Conservation (phyloP, 2,329 filamentous ascomycete genomes). For the Xylariaceae sp. region DNA sequence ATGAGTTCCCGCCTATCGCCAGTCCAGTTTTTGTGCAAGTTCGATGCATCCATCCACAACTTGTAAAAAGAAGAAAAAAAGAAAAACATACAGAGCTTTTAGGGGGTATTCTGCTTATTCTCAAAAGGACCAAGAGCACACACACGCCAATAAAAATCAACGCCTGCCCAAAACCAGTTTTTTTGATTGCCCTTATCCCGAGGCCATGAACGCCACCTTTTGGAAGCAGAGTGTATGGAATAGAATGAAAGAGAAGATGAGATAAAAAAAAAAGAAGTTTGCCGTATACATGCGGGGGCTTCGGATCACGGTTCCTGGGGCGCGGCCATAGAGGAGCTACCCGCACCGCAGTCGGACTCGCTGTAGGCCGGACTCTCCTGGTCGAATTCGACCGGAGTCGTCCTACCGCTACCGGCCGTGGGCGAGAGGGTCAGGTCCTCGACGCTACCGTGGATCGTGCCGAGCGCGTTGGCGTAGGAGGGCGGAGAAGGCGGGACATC, state of each 20-base stretch:
- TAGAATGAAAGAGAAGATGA: background rate
- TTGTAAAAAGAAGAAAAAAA: too few relatives aligned
- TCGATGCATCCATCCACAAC: too few relatives aligned
- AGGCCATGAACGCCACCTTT: background rate
- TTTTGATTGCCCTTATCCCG: background rate
- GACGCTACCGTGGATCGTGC: conserved; percentile 7
- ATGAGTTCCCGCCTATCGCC: too few relatives aligned
- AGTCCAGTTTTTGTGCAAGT: too few relatives aligned
- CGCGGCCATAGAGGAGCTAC: too few relatives aligned
- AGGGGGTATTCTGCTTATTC: too few relatives aligned
- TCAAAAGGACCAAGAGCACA: too few relatives aligned
- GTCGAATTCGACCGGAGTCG: background rate
- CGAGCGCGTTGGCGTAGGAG: conserved; percentile 9
- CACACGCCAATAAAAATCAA: too few relatives aligned
- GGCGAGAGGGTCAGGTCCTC: conserved; percentile 11
- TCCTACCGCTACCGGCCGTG: background rate
- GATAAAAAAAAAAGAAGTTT: background rate
- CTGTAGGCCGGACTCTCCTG: conserved; percentile 4
- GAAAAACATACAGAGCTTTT: too few relatives aligned
- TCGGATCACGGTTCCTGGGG: too few relatives aligned
- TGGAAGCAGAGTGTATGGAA: too few relatives aligned
- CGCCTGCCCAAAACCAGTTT: too few relatives aligned
- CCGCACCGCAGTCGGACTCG: background rate
- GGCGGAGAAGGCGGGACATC: conserved; percentile 87
- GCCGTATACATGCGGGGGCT: background rate